Conservation (phyloP, 2,329 filamentous ascomycete species). For the Fusarium tupiense region DNA sequence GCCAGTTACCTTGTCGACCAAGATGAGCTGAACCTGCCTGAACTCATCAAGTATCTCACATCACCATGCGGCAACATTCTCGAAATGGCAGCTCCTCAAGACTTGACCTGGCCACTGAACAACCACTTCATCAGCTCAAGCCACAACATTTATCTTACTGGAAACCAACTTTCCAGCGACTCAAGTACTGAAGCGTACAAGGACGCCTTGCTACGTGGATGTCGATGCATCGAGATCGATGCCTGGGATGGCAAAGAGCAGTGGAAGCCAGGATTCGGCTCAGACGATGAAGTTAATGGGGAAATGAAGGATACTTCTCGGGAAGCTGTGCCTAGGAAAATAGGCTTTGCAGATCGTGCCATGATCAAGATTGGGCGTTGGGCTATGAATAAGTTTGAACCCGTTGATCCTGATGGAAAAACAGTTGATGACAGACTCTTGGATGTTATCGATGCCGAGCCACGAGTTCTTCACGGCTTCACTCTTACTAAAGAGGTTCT, state of each 20-base stretch:
- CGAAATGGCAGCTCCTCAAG: slow-evolving; percentile 47
- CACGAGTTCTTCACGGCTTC: slow-evolving; percentile 82
- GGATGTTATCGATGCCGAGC: slow-evolving; percentile 45
- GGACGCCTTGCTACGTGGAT: slow-evolving; percentile 77
- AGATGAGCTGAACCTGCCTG: not conserved
- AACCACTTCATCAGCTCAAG: slow-evolving; percentile 96
- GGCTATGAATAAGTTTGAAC: slow-evolving; percentile 9
- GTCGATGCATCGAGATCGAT: slow-evolving; percentile 92
- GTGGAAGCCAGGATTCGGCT: not conserved
- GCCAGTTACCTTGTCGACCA: slow-evolving; percentile 2
- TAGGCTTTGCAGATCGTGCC: not conserved
- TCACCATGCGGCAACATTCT: slow-evolving; percentile 11
- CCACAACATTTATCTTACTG: slow-evolving; percentile 91
- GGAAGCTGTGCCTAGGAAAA: not conserved
- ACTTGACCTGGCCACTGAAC: slow-evolving; percentile 74
- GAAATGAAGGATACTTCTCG: not conserved
- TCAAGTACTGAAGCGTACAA: slow-evolving; percentile 82
- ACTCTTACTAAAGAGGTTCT: slow-evolving; percentile 84
- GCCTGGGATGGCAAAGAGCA: slow-evolving; percentile 84
- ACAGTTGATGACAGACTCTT: not conserved
- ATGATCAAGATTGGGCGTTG: not conserved
- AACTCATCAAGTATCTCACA: slow-evolving; percentile 12
- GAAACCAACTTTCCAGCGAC: slow-evolving; percentile 82
- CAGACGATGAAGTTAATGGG: not conserved
- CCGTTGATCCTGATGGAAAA: not conserved